These are phyloP conservation scores for Centella asiatica DNA, from an alignment of 129 eudicot species.

Conservation along the genomic window DNA sequence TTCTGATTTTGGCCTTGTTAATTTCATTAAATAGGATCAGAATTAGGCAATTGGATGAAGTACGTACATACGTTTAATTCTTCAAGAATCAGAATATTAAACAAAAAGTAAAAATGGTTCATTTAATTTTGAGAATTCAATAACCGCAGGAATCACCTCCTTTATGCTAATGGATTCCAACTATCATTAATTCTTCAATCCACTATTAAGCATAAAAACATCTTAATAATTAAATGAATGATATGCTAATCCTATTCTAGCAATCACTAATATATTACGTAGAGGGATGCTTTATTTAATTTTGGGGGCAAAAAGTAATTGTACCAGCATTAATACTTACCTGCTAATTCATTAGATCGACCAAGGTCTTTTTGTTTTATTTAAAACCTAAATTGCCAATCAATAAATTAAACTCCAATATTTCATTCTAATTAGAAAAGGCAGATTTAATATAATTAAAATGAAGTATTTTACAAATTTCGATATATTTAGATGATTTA, in stretches of 20 bases:
- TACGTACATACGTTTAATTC: no score
- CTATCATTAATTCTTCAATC: conserved; percentile 2
- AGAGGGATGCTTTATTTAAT: background rate
- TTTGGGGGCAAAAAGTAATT: background rate
- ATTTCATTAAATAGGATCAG: no score
- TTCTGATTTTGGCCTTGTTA: no score
- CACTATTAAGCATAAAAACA: background rate
- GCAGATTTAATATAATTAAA: no score
- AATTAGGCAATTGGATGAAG: no score
- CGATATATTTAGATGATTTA: no score
- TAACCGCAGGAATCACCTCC: background rate
- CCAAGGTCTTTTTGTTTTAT: no score
- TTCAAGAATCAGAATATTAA: background rate
- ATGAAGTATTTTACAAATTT: no score
- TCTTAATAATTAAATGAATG: background rate
- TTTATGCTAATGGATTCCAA: conserved; percentile 3
- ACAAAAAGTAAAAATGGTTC: background rate
- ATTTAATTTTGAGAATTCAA: background rate
- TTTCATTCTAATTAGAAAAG: no score
- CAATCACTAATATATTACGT: background rate
- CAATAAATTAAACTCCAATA: no score
- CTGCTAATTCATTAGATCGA: background rate
- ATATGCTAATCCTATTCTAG: background rate
- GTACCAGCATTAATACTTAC: background rate
- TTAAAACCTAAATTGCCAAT: no score